Evolutionary conservation across 371 early-diverging fungal species (phyloP).

Genomic region (Entomophthora muscae): DNA sequence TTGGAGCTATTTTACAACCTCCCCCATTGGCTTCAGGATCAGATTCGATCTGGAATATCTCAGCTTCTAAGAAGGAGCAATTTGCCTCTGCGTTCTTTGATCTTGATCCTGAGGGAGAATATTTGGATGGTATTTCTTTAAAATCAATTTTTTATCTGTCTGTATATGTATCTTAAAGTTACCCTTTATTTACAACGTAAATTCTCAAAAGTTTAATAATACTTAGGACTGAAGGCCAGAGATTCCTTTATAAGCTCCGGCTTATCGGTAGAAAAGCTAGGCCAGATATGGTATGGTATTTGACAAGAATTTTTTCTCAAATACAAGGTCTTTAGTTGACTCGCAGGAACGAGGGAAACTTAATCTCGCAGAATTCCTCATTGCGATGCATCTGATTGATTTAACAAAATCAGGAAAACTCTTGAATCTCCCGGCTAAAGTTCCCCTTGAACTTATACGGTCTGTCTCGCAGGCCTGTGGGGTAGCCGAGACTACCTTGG

Average conservation of each 20-base stretch:
- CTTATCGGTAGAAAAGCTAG: not conserved
- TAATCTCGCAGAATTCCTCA: not conserved
- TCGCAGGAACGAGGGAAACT: not conserved
- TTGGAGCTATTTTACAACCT: not conserved
- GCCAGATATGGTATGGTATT: not conserved
- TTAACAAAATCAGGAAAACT: not conserved
- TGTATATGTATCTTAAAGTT: too few species aligned
- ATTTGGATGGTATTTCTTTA: constrained; percentile 2
- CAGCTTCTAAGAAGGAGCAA: not conserved
- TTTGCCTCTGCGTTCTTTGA: not conserved
- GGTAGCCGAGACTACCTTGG: not conserved
- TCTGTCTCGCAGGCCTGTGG: not conserved
- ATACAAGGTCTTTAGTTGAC: not conserved
- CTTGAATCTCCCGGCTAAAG: not conserved
- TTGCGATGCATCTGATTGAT: constrained; percentile 1
- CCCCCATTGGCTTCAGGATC: not conserved
- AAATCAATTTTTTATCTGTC: too few species aligned
- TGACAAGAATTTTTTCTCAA: not conserved
- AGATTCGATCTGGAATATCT: not conserved
- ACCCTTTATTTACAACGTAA: too few species aligned
- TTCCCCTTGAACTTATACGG: not conserved
- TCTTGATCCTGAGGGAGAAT: not conserved
- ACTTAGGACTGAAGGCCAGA: not conserved
- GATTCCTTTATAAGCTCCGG: not conserved
- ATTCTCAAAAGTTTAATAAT: too few species aligned